A percentile compares a stretch with the other conserved stretches of the same genome.
phyloP scores from a whole-genome alignment of 139 green algal species.

The Volvox reticuliferus region DNA sequence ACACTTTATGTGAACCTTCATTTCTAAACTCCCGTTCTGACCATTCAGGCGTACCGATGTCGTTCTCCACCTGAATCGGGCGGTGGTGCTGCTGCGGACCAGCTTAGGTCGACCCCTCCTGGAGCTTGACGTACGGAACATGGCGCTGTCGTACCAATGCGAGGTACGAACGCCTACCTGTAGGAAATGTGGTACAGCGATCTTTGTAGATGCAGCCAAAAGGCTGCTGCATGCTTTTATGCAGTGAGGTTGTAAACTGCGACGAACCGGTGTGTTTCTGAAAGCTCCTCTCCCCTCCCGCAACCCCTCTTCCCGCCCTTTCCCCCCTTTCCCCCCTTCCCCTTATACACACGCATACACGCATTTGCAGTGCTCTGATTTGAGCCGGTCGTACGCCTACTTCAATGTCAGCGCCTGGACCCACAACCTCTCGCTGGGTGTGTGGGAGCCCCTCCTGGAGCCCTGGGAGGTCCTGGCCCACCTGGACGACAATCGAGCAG shows the following conservation, averaged over 20 bases:
- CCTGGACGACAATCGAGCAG: constrained; percentile 55
- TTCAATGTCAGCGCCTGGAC: constrained; percentile 66
- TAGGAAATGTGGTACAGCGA: no score
- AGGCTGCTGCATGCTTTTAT: no score
- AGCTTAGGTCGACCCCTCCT: constrained; percentile 69
- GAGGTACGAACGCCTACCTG: neutral
- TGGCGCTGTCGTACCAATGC: constrained; percentile 47
- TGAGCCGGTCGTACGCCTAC: constrained; percentile 61
- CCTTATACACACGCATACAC: neutral
- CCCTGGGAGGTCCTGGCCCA: constrained; percentile 82
- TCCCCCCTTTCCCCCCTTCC: neutral
- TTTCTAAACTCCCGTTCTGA: no score
- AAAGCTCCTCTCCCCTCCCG: neutral
- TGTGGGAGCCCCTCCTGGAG: constrained; percentile 93
- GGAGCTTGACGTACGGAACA: constrained; percentile 71
- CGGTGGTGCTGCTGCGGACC: constrained; percentile 71
- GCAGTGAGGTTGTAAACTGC: no score
- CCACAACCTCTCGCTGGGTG: constrained; percentile 72
- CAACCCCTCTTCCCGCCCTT: neutral
- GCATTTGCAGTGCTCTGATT: constrained; percentile 17
- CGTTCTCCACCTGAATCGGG: constrained; percentile 57
- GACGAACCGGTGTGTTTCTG: no score
- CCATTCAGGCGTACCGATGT: constrained; percentile 9
- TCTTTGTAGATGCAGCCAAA: no score
- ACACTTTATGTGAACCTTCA: no score